phyloP scores from a whole-genome alignment of 371 early-diverging fungal genomes.

The Cladochytrium tenue region DNA sequence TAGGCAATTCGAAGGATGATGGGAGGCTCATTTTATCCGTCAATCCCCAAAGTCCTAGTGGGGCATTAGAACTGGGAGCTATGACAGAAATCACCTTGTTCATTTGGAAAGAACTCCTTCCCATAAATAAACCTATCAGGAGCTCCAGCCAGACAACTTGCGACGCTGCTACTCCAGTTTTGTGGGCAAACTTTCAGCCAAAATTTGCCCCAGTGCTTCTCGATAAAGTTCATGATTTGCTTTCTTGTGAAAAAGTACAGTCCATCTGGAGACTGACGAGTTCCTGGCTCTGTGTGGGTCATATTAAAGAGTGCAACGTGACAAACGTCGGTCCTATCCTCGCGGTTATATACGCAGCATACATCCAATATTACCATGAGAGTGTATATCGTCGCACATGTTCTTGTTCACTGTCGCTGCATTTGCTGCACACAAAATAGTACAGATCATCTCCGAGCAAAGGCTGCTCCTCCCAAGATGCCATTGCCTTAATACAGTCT shows the following conservation, averaged over 20 bases:
- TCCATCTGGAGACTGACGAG: conserved; percentile 27
- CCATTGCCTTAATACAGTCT: conserved; percentile 38
- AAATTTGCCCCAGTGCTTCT: conserved; percentile 61
- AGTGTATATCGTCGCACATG: no score
- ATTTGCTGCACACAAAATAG: conserved; percentile 52
- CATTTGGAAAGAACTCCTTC: conserved; percentile 51
- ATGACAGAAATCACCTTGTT: conserved; percentile 9
- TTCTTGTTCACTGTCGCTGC: conserved; percentile 55
- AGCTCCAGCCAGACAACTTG: conserved; percentile 49
- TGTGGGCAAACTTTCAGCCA: conserved; percentile 56
- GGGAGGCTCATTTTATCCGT: not conserved
- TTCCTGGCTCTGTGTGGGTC: conserved; percentile 25
- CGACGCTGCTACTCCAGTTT: conserved; percentile 48
- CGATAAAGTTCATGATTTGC: conserved; percentile 59
- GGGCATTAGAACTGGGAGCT: not conserved
- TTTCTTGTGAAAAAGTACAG: conserved; percentile 57
- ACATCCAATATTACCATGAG: no score
- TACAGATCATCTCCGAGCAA: conserved; percentile 64
- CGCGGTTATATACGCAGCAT: no score
- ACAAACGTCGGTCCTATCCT: conserved; percentile 61
- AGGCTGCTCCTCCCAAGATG: conserved; percentile 31
- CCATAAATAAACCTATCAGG: conserved; percentile 61
- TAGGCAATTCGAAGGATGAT: not conserved
- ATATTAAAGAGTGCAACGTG: conserved; percentile 64
- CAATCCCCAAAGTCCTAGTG: not conserved